Conservation (phyloP, 371 early-diverging fungal genomes). For the Dentiscutata heterogama region DNA sequence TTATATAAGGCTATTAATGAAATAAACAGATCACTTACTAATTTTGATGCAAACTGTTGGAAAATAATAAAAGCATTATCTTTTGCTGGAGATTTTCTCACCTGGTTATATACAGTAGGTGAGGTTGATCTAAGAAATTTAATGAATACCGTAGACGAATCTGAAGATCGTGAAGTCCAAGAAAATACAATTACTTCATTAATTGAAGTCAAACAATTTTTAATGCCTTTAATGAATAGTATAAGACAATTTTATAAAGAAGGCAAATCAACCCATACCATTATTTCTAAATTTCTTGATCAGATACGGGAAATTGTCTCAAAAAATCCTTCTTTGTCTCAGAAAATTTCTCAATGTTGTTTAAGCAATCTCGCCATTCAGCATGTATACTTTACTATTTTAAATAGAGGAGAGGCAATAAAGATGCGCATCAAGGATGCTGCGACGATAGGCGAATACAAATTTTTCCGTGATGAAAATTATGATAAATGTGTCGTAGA, state of each 20-base stretch:
- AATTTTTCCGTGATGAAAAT: constrained; percentile 29
- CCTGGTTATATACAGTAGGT: neutral
- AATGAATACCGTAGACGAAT: constrained; percentile 34
- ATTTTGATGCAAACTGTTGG: constrained; percentile 31
- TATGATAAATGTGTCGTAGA: constrained; percentile 24
- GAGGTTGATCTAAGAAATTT: constrained; percentile 41
- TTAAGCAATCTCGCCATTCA: constrained; percentile 29
- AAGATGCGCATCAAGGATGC: constrained; percentile 42
- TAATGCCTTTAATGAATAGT: neutral
- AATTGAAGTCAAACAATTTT: constrained; percentile 40
- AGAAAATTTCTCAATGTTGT: constrained; percentile 38
- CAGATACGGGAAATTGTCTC: neutral
- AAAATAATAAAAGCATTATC: constrained; percentile 24
- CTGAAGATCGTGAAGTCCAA: constrained; percentile 29
- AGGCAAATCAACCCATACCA: neutral
- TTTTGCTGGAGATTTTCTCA: constrained; percentile 27
- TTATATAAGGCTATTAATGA: neutral
- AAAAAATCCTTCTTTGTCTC: neutral
- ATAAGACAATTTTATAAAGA: neutral
- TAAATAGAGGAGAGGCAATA: constrained; percentile 42
- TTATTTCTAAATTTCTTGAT: neutral
- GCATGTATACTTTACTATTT: constrained; percentile 37
- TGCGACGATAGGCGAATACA: constrained; percentile 20
- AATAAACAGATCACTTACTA: neutral
- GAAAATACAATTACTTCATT: constrained; percentile 36